Base-by-base conservation (phyloP, 352 stramenopile species). In the Globisporangium cylindrosporum region DNA sequence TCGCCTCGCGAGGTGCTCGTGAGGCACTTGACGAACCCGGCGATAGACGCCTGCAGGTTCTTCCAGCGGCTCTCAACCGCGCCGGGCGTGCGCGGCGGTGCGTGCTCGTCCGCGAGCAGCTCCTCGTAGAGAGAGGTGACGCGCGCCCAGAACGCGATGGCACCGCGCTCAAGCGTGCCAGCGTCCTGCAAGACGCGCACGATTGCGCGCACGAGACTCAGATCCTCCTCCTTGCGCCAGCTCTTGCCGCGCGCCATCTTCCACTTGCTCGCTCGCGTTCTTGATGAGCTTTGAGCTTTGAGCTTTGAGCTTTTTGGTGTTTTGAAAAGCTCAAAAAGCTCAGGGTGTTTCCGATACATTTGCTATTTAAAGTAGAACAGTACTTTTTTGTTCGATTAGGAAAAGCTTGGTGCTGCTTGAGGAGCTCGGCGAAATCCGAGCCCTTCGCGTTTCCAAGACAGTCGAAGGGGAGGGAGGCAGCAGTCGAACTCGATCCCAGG, bases 211-310 rank as follows among this genome's bases (percentile, higher is more conserved):
- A 68, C 63, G 54, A 68, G 63, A n/a, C 24, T 51, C 51, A 73
- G 8, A 9, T 76, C 70, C 32, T 75, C 69, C 9, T 62, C 67
- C 15, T 67, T 61, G 25, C 56, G 27, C 48, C 73, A 70, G 56
- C 69, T 74, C 43, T 79, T 68, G 24, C 63, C 63, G 9, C 63
- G 53, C 38, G 63, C 53, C 63, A 68, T 68, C 6, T 3, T 34
- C 48, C 55, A 15, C 34, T 29, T 6, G 46, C 20, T 54, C 46
- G 46, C 20, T 53, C 25, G 27, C 27, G 27, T 32, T 32, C 27
- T 32, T 32, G 27, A 32, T 32, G 27, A 32, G 38, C 6, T 48
- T 48, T 20, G 4, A 5, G 12, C 4, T 48, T 48, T n/a, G 4
- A 5, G 12, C 4, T 48, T 48, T n/a, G 15, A 9, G 15, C 12